Percentiles rank a stretch among this genome's conserved stretches.
phyloP scores from a whole-genome alignment of 805 yeast species.

The Clavispora fructus region DNA sequence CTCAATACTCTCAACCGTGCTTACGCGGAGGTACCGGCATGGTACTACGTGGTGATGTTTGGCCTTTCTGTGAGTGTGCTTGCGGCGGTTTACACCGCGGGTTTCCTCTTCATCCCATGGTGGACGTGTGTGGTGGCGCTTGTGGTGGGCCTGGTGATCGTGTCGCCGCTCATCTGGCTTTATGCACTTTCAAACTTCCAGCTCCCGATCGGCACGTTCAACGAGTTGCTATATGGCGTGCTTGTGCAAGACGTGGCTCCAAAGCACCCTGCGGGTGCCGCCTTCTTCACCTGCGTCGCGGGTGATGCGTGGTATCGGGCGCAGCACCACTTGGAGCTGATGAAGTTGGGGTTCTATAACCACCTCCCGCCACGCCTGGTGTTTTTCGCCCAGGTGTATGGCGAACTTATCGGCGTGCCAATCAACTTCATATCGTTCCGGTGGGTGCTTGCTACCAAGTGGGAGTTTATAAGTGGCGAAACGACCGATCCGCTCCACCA shows the following conservation, averaged over 20 bases:
- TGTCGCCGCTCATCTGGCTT: conserved; percentile 45
- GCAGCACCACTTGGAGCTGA: conserved; percentile 32
- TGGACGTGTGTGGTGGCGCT: conserved; percentile 42
- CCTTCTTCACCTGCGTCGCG: conserved; percentile 47
- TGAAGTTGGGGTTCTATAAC: conserved; percentile 50
- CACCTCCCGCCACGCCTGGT: conserved; percentile 47
- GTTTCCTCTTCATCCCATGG: conserved; percentile 36
- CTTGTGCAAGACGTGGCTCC: conserved; percentile 31
- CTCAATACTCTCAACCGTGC: conserved; percentile 36
- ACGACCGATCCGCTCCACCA: conserved; percentile 43
- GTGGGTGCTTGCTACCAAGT: conserved; percentile 42
- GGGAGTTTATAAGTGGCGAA: conserved; percentile 30
- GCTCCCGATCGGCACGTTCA: conserved; percentile 47
- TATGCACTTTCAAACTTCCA: conserved; percentile 50
- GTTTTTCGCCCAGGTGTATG: conserved; percentile 47
- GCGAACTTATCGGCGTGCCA: conserved; percentile 50
- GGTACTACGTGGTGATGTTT: conserved; percentile 39
- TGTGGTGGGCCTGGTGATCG: conserved; percentile 39
- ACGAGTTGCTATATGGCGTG: conserved; percentile 44
- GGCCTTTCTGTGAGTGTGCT: conserved; percentile 18
- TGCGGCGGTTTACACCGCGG: conserved; percentile 5
- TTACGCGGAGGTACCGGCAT: conserved; percentile 38
- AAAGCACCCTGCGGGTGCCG: conserved; percentile 45
- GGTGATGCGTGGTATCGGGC: conserved; percentile 53
- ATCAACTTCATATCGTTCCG: conserved; percentile 44